phyloP scores from a whole-genome alignment of 1,139 yeast species.

The Sugiyamaella paludigena region DNA sequence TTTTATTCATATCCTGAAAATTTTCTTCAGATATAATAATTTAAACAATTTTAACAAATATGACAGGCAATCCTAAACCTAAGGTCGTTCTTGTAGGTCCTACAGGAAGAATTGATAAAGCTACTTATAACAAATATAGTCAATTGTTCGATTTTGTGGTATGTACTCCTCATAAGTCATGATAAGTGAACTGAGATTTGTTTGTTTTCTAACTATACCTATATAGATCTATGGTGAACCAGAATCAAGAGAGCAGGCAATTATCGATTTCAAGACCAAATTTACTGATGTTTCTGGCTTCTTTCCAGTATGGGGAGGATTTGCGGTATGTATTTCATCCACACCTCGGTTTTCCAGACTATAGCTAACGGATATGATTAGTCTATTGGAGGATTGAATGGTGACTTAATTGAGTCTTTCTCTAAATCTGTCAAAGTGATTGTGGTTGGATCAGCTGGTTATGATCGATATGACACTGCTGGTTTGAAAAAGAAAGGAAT shows the following conservation, averaged over 20 bases:
- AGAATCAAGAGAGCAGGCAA: slow-evolving; percentile 28
- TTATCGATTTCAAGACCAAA: slow-evolving; percentile 30
- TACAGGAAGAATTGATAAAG: neutral
- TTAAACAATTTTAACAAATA: too few species aligned
- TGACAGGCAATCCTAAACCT: slow-evolving; percentile 10
- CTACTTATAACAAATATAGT: slow-evolving; percentile 5
- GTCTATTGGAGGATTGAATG: slow-evolving; percentile 28
- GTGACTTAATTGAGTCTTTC: slow-evolving; percentile 47
- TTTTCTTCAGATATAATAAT: too few species aligned
- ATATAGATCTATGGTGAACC: neutral
- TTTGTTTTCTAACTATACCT: neutral
- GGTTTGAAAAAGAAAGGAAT: slow-evolving; percentile 45
- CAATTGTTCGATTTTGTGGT: slow-evolving; percentile 8
- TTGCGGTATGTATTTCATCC: slow-evolving; percentile 13
- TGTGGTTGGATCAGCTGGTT: slow-evolving; percentile 70
- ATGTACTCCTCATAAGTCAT: neutral
- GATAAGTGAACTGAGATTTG: too few species aligned
- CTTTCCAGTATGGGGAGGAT: slow-evolving; percentile 24
- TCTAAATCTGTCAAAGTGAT: slow-evolving; percentile 57
- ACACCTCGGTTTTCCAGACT: too few species aligned
- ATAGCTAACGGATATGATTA: slow-evolving; percentile 1
- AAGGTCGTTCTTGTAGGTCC: slow-evolving; percentile 13
- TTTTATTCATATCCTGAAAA: too few species aligned
- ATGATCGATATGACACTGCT: slow-evolving; percentile 55
- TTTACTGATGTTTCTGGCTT: slow-evolving; percentile 34